Conservation (phyloP, 208 protist genomes). For the Balamuthia mandrillaris region DNA sequence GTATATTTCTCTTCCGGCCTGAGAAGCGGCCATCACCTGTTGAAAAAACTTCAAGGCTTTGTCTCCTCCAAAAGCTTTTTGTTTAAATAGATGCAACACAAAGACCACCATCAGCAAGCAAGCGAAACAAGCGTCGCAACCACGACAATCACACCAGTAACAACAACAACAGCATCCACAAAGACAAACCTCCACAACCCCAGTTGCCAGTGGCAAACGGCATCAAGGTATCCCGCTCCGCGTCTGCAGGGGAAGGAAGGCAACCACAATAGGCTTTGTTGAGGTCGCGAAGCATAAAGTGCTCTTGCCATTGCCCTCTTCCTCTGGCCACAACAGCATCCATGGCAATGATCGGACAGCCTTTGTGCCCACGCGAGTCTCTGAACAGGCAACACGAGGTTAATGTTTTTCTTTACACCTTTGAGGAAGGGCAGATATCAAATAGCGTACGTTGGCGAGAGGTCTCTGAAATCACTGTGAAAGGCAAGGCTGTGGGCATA, state of each 20-base stretch:
- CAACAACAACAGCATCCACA: background rate
- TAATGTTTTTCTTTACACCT: too few species aligned
- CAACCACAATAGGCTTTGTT: background rate
- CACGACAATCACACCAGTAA: too few species aligned
- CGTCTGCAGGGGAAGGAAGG: background rate
- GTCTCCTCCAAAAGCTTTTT: slow-evolving; percentile 24
- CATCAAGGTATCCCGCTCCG: too few species aligned
- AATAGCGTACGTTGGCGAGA: too few species aligned
- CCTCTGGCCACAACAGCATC: background rate
- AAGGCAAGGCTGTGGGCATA: slow-evolving; percentile 77
- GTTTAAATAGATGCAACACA: background rate
- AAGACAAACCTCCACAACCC: background rate
- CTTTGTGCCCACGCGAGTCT: background rate
- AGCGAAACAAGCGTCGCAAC: too few species aligned
- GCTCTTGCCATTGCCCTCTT: background rate
- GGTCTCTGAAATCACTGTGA: too few species aligned
- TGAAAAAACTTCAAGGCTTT: slow-evolving; percentile 11
- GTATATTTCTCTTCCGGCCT: background rate
- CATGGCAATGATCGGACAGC: background rate
- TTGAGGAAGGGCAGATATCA: too few species aligned
- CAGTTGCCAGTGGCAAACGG: slow-evolving; percentile 31
- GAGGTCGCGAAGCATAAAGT: background rate
- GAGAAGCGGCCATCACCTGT: slow-evolving; percentile 7
- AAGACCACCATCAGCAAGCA: background rate
- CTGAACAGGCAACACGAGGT: too few species aligned